Conservation (phyloP, 495 filamentous ascomycete genomes). For the Lasiosphaeriaceae sp. region DNA sequence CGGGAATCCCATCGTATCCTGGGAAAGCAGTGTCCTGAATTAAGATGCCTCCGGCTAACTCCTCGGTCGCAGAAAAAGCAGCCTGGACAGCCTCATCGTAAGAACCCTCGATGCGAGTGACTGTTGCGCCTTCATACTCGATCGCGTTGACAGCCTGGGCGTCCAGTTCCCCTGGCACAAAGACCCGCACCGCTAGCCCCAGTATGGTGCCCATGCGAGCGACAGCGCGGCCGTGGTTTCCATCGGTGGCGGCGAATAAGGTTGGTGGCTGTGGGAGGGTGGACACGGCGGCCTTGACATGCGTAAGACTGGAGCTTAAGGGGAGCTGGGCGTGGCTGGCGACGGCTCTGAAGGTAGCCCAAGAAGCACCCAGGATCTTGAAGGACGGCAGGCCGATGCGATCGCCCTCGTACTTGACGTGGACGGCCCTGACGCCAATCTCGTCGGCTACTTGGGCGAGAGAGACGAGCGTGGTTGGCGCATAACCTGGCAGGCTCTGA, state of each 20-base stretch:
- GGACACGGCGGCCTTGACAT: too few species aligned
- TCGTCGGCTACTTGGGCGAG: slow-evolving; percentile 51
- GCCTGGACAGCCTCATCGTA: slow-evolving; percentile 58
- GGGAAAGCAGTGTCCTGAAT: slow-evolving; percentile 63
- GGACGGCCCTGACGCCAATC: slow-evolving; percentile 51
- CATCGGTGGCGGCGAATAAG: slow-evolving; percentile 58
- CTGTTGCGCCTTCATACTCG: slow-evolving; percentile 51
- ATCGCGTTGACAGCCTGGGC: slow-evolving; percentile 50
- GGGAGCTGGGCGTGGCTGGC: slow-evolving; percentile 29
- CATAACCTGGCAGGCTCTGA: slow-evolving; percentile 46
- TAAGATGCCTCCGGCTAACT: slow-evolving; percentile 41
- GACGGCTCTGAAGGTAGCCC: slow-evolving; percentile 59
- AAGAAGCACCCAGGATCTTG: slow-evolving; percentile 77
- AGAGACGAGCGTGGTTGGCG: slow-evolving; percentile 45
- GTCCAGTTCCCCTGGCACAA: slow-evolving; percentile 54
- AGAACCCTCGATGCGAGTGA: slow-evolving; percentile 48
- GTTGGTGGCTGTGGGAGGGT: slow-evolving; percentile 7
- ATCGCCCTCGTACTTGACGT: slow-evolving; percentile 57
- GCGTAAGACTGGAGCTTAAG: too few species aligned
- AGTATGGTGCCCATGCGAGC: slow-evolving; percentile 60
- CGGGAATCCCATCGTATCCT: slow-evolving; percentile 58
- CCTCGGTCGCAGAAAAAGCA: slow-evolving; percentile 34
- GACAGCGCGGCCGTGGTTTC: slow-evolving; percentile 70
- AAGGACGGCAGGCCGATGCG: slow-evolving; percentile 65
- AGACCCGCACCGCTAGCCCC: slow-evolving; percentile 47